Base-by-base conservation (phyloP, 176 grass and related monocot genomes). In the maize (Zea mays) region DNA sequence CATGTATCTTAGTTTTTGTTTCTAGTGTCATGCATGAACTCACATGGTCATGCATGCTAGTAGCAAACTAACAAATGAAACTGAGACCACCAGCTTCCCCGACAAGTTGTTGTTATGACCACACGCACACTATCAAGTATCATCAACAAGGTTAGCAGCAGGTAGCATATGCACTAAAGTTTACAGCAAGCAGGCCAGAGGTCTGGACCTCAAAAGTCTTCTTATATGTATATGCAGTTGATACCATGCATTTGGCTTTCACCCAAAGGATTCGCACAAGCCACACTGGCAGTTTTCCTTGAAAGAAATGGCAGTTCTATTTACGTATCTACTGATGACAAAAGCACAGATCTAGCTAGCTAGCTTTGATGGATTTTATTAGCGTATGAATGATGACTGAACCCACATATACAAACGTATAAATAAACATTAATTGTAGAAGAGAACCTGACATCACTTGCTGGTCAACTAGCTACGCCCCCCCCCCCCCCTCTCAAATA, bases 161-260 rank as follows among this genome's bases (percentile, higher is more conserved):
- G 80, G 75, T 69, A 74, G 64, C 76, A 67, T 49, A 74, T 80
- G 71, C 57, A 84, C 63, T 47, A 80, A 88, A 80, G 76, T 71
- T 81, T 84, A 59, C 77, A 84, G 15, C 69, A 48, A 27, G 62
- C n/a, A n/a, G n/a, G n/a, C n/a, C n/a, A n/a, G 2, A 74, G 0
- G 46, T 47, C 46, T 14, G 63, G 55, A 19, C 45, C 16, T 47
- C 6, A 63, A 34, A 40, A 75, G 86, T 80, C 62, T 55, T n/a
- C n/a, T n/a, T n/a, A n/a, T n/a, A n/a, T n/a, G n/a, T n/a, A 5
- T 15, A 65, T 80, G 76, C 34, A 75, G 75, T 84, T 65, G 61
- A 84, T 80, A 79, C 62, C n/a, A n/a, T n/a, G n/a, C 21, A 75
- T 69, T 19, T 83, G 60, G 20, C 67, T 87, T 74, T 81, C 45